Conservation (phyloP, 805 yeast genomes). For the Saccharomycopsis olivae region DNA sequence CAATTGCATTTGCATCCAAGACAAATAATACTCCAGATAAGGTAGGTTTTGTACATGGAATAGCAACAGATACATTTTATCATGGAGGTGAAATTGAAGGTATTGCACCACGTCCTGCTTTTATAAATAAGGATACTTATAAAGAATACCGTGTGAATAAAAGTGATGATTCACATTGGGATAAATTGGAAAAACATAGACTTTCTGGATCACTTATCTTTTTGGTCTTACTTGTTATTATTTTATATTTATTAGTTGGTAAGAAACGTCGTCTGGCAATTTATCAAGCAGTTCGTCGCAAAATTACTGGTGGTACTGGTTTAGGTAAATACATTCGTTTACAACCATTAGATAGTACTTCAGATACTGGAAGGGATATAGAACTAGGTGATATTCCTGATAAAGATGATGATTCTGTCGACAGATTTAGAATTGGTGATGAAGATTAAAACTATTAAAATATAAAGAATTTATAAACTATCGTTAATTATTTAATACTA, state of each 20-base stretch:
- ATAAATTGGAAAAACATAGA: constrained; percentile 26
- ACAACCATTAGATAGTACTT: no score
- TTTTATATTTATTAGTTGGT: constrained; percentile 29
- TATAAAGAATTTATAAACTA: constrained; percentile 1
- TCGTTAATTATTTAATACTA: no score
- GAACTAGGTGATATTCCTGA: constrained; percentile 13
- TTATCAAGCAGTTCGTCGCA: neutral
- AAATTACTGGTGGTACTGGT: no score
- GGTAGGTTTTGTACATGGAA: constrained; percentile 36
- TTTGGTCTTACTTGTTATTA: constrained; percentile 23
- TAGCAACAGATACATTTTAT: constrained; percentile 36
- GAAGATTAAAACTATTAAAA: constrained; percentile 1
- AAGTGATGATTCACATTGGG: constrained; percentile 32
- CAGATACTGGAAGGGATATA: constrained; percentile 9
- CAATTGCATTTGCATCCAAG: constrained; percentile 26
- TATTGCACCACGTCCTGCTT: constrained; percentile 34
- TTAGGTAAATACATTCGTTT: no score
- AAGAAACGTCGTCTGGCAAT: constrained; percentile 18
- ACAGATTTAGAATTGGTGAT: constrained; percentile 15
- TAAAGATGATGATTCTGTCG: constrained; percentile 4
- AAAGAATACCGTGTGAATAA: constrained; percentile 21
- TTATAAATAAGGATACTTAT: constrained; percentile 18
- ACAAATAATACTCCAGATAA: constrained; percentile 18
- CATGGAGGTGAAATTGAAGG: constrained; percentile 44
- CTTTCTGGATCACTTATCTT: constrained; percentile 29